These are phyloP conservation scores for Colletotrichum spinosum DNA, from an alignment of 2,329 filamentous ascomycete genomes.

Conservation along the genomic window DNA sequence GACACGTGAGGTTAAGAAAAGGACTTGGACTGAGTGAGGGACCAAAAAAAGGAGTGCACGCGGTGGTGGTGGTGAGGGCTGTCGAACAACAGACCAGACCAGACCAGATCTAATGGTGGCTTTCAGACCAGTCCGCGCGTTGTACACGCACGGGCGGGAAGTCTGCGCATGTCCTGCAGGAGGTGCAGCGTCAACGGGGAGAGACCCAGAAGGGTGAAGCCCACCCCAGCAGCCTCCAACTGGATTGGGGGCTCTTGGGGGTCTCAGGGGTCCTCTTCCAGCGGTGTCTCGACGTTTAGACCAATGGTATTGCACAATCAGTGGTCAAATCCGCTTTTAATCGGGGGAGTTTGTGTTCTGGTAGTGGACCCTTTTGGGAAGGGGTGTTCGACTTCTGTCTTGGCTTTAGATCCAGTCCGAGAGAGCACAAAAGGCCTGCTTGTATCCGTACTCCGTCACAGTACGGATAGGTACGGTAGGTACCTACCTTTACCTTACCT, in stretches of 20 bases:
- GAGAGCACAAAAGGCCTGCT: background rate
- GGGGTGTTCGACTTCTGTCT: background rate
- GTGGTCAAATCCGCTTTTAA: constrained; percentile 1
- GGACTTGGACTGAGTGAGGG: constrained; percentile 7
- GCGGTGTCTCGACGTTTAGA: background rate
- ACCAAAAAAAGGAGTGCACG: constrained; percentile 27
- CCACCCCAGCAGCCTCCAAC: constrained; percentile 6
- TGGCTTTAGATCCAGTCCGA: constrained; percentile 1
- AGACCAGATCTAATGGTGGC: constrained; percentile 22
- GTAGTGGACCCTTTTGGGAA: background rate
- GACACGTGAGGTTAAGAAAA: constrained; percentile 13
- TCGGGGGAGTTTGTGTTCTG: background rate
- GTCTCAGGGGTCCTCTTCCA: background rate
- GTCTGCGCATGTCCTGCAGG: constrained; percentile 36
- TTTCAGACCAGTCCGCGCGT: constrained; percentile 9
- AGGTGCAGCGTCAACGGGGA: constrained; percentile 32
- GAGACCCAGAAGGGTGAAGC: background rate
- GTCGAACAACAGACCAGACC: constrained; percentile 31
- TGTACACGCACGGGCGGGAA: constrained; percentile 33
- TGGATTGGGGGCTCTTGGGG: constrained; percentile 8
- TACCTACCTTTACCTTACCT: no score
- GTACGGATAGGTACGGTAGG: no score
- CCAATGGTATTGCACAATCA: constrained; percentile 10
- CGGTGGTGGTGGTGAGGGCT: constrained; percentile 25
- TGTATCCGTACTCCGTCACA: no score